These are phyloP conservation scores for Suhomyces sp. DNA, from an alignment of 805 yeast genomes.

Conservation along the genomic window DNA sequence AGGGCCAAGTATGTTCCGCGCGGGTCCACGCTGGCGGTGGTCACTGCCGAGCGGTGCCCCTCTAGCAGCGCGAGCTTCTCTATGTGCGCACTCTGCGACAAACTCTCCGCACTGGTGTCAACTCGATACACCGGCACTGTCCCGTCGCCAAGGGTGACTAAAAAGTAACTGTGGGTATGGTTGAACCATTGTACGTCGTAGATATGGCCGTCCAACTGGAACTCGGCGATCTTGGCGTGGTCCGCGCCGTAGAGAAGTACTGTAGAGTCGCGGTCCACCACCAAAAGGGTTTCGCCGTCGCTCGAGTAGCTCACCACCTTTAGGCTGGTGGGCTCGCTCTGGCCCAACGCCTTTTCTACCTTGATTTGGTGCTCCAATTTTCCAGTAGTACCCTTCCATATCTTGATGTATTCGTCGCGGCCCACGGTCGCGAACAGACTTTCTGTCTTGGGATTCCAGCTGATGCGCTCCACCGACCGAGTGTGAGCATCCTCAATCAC, in stretches of 20 bases:
- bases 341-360: conserved; percentile 20
- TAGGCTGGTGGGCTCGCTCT: conserved; percentile 8
- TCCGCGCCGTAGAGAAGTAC: conserved; percentile 34
- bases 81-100: neutral
- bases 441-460: conserved; percentile 51
- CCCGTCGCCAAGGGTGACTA: conserved; percentile 49
- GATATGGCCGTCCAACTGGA: conserved; percentile 25
- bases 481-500: conserved; percentile 41
- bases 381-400: conserved; percentile 45
- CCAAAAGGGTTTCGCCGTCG: conserved; percentile 47
- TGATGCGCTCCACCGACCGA: conserved; percentile 36
- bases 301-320: conserved; percentile 36
- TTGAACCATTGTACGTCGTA: conserved; percentile 48
- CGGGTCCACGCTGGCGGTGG: conserved; percentile 49
- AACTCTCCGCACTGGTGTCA: neutral
- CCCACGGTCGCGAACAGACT: conserved; percentile 49
- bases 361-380: conserved; percentile 26
- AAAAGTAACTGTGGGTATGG: conserved; percentile 30
- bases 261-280: conserved; percentile 38
- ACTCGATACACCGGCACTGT: conserved; percentile 25
- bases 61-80: neutral
- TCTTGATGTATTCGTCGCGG: conserved; percentile 41
- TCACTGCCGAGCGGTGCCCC: conserved; percentile 51
- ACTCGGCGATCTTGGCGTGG: conserved; percentile 24
- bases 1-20: conserved; percentile 48